phyloP scores from a whole-genome alignment of 495 filamentous ascomycete species.

The Penicillium lividum region DNA sequence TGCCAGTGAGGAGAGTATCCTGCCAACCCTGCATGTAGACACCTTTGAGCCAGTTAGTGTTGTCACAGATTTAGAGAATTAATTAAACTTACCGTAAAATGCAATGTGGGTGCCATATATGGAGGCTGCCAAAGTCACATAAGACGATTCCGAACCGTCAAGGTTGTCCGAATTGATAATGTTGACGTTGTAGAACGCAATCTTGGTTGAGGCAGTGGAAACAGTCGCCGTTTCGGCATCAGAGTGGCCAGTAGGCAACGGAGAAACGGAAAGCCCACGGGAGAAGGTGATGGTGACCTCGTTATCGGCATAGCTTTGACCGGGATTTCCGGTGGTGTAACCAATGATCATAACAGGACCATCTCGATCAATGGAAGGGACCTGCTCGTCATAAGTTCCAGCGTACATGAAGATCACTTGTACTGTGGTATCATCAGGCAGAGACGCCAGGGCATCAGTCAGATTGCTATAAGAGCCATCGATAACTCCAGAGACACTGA shows the following conservation, averaged over 20 bases:
- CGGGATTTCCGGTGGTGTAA: constrained; percentile 16
- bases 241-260: constrained; percentile 17
- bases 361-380: not conserved
- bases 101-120: constrained; percentile 11
- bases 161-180: constrained; percentile 20
- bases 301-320: constrained; percentile 18
- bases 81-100: constrained; percentile 8
- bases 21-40: constrained; percentile 15
- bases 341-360: constrained; percentile 13
- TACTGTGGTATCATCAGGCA: constrained; percentile 7
- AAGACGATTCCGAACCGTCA: constrained; percentile 12
- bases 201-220: constrained; percentile 14
- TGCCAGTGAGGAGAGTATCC: constrained; percentile 6
- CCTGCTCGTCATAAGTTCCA: constrained; percentile 6
- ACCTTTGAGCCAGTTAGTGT: constrained; percentile 1
- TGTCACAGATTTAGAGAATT: not conserved
- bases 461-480: constrained; percentile 12
- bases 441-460: constrained; percentile 12
- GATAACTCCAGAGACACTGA: constrained; percentile 2
- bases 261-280: constrained; percentile 17
- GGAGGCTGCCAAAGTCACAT: constrained; percentile 13
- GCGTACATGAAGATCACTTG: constrained; percentile 10
- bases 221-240: constrained; percentile 20
- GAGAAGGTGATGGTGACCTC: constrained; percentile 19
- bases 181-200: constrained; percentile 18